A percentile compares a stretch with the other conserved stretches of the same genome.
These are phyloP conservation scores for Ensete ventricosum DNA, from an alignment of 176 grass and related monocot genomes.

Conservation along the genomic window DNA sequence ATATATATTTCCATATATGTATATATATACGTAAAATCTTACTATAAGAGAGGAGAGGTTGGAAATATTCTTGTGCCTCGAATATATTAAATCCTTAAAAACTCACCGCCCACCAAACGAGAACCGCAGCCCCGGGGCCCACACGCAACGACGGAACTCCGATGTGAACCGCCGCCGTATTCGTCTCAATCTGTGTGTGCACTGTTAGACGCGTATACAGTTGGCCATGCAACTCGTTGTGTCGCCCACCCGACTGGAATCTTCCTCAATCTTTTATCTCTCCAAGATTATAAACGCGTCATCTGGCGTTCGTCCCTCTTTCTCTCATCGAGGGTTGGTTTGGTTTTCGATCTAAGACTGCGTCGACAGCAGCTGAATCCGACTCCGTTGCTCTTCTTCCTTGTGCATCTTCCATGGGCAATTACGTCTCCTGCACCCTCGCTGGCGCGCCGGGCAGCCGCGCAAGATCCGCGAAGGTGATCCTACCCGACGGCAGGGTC, in stretches of 20 bases:
- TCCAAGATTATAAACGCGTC: background rate
- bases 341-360: too few relatives aligned
- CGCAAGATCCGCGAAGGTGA: constrained; percentile 30
- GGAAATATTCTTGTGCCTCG: too few relatives aligned
- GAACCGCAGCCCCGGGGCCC: background rate
- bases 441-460: constrained; percentile 4
- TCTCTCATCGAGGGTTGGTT: too few relatives aligned
- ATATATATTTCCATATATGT: too few relatives aligned
- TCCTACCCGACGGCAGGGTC: constrained; percentile 49
- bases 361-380: too few relatives aligned
- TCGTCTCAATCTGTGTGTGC: too few relatives aligned
- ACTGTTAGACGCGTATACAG: background rate
- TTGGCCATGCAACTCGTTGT: background rate
- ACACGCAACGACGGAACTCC: background rate
- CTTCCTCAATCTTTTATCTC: background rate
- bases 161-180: too few relatives aligned
- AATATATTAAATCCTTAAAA: too few relatives aligned
- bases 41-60: too few relatives aligned
- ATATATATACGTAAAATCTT: too few relatives aligned
- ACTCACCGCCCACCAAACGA: background rate
- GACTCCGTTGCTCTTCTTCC: background rate
- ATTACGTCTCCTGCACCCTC: constrained; percentile 60
- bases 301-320: too few relatives aligned
- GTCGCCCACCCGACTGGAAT: background rate
- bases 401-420: constrained; percentile 46